phyloP scores from a whole-genome alignment of 2,329 filamentous ascomycete genomes.

The Trichoderma afroharzianum region DNA sequence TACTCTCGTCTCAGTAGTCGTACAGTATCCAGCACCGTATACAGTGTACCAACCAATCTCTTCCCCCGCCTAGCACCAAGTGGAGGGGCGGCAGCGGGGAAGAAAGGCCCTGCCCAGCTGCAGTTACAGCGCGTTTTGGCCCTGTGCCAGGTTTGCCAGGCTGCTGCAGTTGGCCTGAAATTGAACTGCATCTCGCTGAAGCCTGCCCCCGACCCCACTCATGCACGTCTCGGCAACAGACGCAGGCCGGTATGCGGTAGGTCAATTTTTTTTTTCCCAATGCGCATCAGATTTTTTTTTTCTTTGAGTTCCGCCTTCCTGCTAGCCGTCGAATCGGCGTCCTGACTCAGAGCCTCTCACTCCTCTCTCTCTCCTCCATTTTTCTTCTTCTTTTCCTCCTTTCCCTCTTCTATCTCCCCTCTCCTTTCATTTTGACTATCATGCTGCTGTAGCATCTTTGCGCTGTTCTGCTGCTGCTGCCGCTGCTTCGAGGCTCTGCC shows the following conservation, averaged over 20 bases:
- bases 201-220: conserved; percentile 11
- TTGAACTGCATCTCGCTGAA: conserved; percentile 8
- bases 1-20: background rate
- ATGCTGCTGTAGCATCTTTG: conserved; percentile 16
- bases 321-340: conserved; percentile 15
- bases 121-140: conserved; percentile 13
- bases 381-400: background rate
- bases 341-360: conserved; percentile 16
- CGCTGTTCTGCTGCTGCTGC: conserved; percentile 18
- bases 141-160: background rate
- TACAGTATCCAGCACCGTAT: background rate
- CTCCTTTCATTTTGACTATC: background rate
- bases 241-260: background rate
- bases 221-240: conserved; percentile 12
- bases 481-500: conserved; percentile 7
- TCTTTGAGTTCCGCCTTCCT: conserved; percentile 13
- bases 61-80: background rate
- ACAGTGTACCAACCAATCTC: background rate
- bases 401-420: background rate
- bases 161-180: background rate
- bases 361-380: background rate
- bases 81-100: background rate
- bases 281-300: conserved; percentile 11
- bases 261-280: conserved; percentile 13
- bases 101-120: background rate